phyloP scores from a whole-genome alignment of 768 basidiomycete genomes.

The Arthromyces matolae region DNA sequence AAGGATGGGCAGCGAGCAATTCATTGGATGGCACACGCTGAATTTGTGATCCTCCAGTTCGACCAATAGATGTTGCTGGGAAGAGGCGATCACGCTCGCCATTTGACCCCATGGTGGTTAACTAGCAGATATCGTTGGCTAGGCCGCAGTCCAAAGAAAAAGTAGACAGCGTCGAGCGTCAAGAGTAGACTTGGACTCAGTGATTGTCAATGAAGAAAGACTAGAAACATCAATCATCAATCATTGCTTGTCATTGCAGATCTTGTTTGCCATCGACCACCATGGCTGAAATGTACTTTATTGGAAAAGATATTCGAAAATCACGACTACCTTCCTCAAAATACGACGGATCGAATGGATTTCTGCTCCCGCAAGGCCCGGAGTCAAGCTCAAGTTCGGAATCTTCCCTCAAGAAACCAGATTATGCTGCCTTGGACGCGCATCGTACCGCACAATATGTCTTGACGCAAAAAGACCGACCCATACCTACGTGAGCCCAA shows the following conservation, averaged over 20 bases:
- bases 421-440: constrained; percentile 22
- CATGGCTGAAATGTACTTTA: constrained; percentile 12
- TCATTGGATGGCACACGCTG: constrained; percentile 49
- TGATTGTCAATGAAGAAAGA: too few relatives aligned
- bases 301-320: not conserved
- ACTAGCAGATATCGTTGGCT: not conserved
- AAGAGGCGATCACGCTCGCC: constrained; percentile 36
- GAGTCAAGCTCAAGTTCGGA: constrained; percentile 1
- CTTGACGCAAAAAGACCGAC: constrained; percentile 34
- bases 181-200: too few relatives aligned
- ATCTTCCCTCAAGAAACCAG: constrained; percentile 3
- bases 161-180: too few relatives aligned
- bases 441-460: constrained; percentile 37
- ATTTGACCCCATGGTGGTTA: constrained; percentile 36
- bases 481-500: constrained; percentile 36
- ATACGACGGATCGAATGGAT: constrained; percentile 9
- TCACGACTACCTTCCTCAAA: constrained; percentile 4
- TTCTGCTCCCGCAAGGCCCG: not conserved
- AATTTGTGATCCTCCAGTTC: constrained; percentile 40
- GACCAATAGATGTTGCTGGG: constrained; percentile 54
- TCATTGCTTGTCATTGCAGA: too few relatives aligned
- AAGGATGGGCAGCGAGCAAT: constrained; percentile 57
- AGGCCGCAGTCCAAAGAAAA: too few relatives aligned
- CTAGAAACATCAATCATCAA: too few relatives aligned
- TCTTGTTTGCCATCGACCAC: not conserved